Evolutionary conservation across 2,329 filamentous ascomycete genomes (phyloP).

Genomic region (Xylaria multiplex): DNA sequence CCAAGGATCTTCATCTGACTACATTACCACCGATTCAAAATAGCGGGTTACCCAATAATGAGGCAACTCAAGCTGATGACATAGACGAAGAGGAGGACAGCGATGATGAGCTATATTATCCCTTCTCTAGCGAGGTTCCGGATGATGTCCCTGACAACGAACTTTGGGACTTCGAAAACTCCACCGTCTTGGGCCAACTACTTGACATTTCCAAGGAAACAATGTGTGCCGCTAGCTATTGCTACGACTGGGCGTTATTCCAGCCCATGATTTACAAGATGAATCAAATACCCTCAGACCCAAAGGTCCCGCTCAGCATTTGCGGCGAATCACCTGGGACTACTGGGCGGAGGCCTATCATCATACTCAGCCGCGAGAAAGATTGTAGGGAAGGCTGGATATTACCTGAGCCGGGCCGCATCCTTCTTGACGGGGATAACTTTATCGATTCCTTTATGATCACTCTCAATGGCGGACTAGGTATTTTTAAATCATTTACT

Average conservation of each 20-base stretch:
- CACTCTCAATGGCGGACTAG: not conserved
- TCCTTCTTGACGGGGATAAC: not conserved
- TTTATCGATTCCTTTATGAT: conserved; percentile 7
- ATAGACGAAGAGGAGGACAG: too few relatives aligned
- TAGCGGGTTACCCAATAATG: too few relatives aligned
- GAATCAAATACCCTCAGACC: not conserved
- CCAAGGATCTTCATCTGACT: too few relatives aligned
- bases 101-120: too few relatives aligned
- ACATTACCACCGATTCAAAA: too few relatives aligned
- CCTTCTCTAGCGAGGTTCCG: too few relatives aligned
- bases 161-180: not conserved
- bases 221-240: not conserved
- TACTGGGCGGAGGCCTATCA: not conserved
- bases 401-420: not conserved
- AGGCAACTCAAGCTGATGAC: too few relatives aligned
- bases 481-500: too few relatives aligned
- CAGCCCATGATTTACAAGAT: not conserved
- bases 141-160: too few relatives aligned
- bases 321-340: not conserved
- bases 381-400: too few relatives aligned
- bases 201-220: not conserved
- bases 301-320: not conserved
- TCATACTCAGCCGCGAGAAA: not conserved
- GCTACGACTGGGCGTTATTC: conserved; percentile 15
- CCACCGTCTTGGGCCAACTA: not conserved